A percentile compares a stretch with the other conserved stretches of the same genome.
phyloP scores from a whole-genome alignment of 1,284 basidiomycete genomes.

The Rhodotorula sp. region DNA sequence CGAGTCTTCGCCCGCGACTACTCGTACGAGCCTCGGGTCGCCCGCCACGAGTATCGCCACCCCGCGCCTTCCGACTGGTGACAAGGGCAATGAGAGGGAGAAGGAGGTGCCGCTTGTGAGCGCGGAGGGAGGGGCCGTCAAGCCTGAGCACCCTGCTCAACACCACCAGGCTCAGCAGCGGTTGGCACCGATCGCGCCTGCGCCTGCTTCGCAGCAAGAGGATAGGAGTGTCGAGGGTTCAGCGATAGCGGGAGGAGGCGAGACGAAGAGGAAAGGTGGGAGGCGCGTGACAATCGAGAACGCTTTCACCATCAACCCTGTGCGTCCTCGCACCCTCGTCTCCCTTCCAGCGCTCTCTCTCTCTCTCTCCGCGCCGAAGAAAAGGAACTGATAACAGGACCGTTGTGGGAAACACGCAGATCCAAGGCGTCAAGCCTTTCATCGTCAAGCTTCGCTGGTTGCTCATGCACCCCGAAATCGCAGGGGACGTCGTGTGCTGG shows the following conservation, averaged over 20 bases:
- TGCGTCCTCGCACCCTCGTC: not conserved
- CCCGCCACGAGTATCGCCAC: no score
- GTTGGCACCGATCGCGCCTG: not conserved
- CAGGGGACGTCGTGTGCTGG: conserved; percentile 16
- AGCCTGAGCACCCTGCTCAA: not conserved
- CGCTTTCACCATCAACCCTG: not conserved
- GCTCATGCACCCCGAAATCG: not conserved
- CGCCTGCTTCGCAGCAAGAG: not conserved
- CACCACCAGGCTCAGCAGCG: not conserved
- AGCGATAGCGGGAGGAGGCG: not conserved
- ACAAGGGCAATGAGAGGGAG: not conserved
- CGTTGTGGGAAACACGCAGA: not conserved
- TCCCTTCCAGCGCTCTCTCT: not conserved
- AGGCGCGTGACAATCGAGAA: not conserved
- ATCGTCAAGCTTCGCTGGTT: conserved; percentile 21
- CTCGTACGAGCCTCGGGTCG: no score
- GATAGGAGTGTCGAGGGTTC: no score
- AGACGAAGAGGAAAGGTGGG: not conserved
- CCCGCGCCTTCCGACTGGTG: no score
- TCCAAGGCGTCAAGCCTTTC: conserved; percentile 23
- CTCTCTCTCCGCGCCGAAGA: not conserved
- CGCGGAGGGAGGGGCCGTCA: not conserved
- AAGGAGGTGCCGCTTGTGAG: not conserved
- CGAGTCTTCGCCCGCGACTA: not conserved
- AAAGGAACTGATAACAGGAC: no score